Conservation (phyloP, 768 basidiomycete species). For the Calvatia gigantea region DNA sequence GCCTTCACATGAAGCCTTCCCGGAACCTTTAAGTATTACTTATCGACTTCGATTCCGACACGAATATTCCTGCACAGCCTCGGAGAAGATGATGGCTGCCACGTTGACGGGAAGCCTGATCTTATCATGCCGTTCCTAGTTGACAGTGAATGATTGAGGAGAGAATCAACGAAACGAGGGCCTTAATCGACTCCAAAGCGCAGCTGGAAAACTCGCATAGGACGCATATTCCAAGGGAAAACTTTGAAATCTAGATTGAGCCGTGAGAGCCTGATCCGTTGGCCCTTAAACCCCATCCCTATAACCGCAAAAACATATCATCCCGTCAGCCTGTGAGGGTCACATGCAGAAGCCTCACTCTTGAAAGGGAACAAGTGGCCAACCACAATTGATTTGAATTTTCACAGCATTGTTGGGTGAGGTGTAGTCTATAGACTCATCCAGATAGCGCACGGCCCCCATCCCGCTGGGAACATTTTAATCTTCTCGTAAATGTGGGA, state of each 20-base stretch:
- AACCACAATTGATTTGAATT: no score
- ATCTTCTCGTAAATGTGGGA: neutral
- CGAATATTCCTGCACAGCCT: neutral
- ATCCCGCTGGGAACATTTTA: neutral
- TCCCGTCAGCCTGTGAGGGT: neutral
- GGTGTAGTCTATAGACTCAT: neutral
- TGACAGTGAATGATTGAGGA: neutral
- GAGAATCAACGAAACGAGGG: neutral
- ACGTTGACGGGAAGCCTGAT: conserved; percentile 3
- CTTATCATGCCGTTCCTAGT: neutral
- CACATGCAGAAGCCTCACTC: neutral
- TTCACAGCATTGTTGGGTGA: no score
- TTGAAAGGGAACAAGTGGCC: neutral
- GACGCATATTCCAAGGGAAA: neutral
- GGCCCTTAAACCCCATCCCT: neutral
- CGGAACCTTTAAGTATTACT: neutral
- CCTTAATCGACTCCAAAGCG: neutral
- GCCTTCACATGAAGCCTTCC: neutral
- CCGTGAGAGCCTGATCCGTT: neutral
- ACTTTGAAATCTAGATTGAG: neutral
- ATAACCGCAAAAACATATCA: conserved; percentile 11
- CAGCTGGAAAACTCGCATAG: neutral
- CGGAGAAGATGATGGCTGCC: neutral
- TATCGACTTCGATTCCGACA: neutral
- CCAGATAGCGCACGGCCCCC: neutral